phyloP scores from a whole-genome alignment of 169 alveolate species.

The Plasmodium gonderi region DNA sequence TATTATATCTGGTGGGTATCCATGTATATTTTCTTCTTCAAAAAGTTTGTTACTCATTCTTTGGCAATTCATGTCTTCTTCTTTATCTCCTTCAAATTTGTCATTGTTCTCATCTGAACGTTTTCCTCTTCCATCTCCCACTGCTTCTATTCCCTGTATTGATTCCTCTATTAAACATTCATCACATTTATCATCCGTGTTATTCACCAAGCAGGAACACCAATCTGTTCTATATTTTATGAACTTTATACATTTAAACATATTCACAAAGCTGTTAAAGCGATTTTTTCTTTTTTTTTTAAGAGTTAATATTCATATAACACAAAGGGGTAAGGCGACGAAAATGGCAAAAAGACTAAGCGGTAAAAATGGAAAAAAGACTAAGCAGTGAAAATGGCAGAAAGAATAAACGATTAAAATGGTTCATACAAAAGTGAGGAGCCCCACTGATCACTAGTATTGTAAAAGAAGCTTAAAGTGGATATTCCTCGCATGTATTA shows the following conservation, averaged over 20 bases:
- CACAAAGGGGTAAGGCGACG: not conserved
- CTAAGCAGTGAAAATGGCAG: not conserved
- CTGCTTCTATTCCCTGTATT: not conserved
- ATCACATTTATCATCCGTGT: not conserved
- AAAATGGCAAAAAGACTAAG: not conserved
- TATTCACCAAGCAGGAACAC: not conserved
- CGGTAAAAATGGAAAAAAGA: not conserved
- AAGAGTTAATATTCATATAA: constrained; percentile 20
- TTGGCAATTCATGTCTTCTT: not conserved
- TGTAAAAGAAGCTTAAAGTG: not conserved
- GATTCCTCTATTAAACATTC: not conserved
- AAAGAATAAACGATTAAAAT: too few species aligned
- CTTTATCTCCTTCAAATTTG: not conserved
- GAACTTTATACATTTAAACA: constrained; percentile 12
- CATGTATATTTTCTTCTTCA: not conserved
- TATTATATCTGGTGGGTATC: not conserved
- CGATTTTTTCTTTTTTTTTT: not conserved
- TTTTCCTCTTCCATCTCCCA: not conserved
- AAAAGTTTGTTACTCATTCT: constrained; percentile 1
- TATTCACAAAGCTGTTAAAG: not conserved
- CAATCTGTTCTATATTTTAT: not conserved
- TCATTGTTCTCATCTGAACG: not conserved
- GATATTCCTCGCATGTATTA: not conserved
- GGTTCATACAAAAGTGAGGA: too few species aligned
- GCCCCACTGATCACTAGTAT: too few species aligned